Base-by-base conservation (phyloP, 257 asterid species). In the Verbena officinalis region DNA sequence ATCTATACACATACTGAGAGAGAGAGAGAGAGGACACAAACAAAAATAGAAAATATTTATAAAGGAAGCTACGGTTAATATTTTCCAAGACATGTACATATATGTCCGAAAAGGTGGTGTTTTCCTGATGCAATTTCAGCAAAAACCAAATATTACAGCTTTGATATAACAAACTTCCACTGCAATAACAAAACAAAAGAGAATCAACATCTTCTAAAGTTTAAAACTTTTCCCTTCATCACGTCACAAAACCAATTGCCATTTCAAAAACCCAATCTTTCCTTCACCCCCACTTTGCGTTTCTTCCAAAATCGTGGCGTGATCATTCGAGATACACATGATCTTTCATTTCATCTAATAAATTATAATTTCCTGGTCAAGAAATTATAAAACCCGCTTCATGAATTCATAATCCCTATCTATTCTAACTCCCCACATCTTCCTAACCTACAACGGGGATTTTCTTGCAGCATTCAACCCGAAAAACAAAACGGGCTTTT, bases 311-410 rank as follows among this genome's bases (percentile, higher is more conserved):
- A 51, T 51, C 3, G 56, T 51, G 33, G 33, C 33, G 7, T 10
- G 56, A 6, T n/a, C 7, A n/a, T n/a, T n/a, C n/a, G 27, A 6
- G 27, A 2, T 48, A 27, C 30, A 48, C 24, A 45, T 48, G 19
- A 48, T 48, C 54, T 5, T 48, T 48, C 54, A 48, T 76, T 82
- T 82, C 87, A 84, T 84, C 83, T 86, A 89, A 76, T 77, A 84
- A 75, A 81, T 77, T 80, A 68, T 81, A 86, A 76, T 78, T 77
- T 69, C 89, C 86, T 76, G 87, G 68, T 78, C 82, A 84, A 69
- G 46, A 42, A 42, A 42, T 60, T n/a, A 27, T 19, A 30, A n/a
- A n/a, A 42, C 65, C 21, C 49, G 58, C 60, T 68, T 65, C 62
- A 66, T 55, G 59, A 77, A 65, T 67, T 56, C 36, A 55, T 27